Conservation (phyloP, 495 filamentous ascomycete species). For the Patellaria atrata region DNA sequence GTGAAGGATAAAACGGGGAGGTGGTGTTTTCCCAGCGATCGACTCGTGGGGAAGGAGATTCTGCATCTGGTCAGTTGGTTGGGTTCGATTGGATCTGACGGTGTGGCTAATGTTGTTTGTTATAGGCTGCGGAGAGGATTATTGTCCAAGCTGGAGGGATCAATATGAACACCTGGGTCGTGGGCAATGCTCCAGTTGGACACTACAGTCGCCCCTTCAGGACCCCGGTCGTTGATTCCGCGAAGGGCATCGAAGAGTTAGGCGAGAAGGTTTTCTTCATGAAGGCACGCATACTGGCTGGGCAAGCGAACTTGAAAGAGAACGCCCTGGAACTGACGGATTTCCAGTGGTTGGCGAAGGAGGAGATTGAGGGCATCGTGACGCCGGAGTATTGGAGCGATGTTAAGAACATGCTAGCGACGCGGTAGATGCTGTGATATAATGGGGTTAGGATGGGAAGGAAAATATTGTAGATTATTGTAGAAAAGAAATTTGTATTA, state of each 20-base stretch:
- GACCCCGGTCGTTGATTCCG: slow-evolving; percentile 27
- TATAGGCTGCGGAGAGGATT: slow-evolving; percentile 66
- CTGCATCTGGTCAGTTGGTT: slow-evolving; percentile 58
- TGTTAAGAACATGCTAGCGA: slow-evolving; percentile 67
- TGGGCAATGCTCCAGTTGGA: slow-evolving; percentile 79
- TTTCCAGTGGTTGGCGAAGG: slow-evolving; percentile 83
- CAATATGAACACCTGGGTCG: slow-evolving; percentile 99
- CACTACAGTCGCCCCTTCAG: slow-evolving; percentile 45
- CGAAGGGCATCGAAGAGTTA: slow-evolving; percentile 23
- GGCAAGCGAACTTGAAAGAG: slow-evolving; percentile 65
- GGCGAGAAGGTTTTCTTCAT: slow-evolving; percentile 87
- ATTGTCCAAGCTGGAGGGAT: slow-evolving; percentile 62
- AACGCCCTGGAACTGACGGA: slow-evolving; percentile 63
- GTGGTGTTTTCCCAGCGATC: slow-evolving; percentile 69
- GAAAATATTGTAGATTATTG: too few species aligned
- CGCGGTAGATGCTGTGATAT: too few species aligned
- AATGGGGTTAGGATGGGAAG: too few species aligned
- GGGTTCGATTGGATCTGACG: background rate
- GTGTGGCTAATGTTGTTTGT: background rate
- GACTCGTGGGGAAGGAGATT: slow-evolving; percentile 52
- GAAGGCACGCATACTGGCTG: slow-evolving; percentile 89
- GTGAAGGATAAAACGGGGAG: slow-evolving; percentile 51
- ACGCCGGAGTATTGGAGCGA: slow-evolving; percentile 49
- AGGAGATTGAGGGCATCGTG: slow-evolving; percentile 61
- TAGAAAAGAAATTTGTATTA: too few species aligned